Evolutionary conservation across 2,329 filamentous ascomycete genomes (phyloP), one percentile per base, ranked within the genome.

Genomic region (Hawksworthiomyces lignivorus): DNA sequence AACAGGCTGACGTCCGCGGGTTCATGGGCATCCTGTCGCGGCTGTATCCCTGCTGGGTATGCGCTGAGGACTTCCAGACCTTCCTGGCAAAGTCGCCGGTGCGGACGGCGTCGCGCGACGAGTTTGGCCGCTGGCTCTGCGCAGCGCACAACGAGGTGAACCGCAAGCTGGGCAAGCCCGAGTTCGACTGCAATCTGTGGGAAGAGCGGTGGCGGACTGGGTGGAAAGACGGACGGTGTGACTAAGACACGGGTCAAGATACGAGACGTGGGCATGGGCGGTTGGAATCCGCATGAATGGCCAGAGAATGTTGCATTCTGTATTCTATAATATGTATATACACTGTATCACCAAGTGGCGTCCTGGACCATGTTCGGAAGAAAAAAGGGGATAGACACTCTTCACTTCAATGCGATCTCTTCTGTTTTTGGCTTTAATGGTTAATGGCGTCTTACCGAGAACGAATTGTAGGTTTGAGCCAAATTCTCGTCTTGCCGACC

Each of bases 1-100:
- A 95, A 53, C 87, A 96, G 59, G 66, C 68, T 22, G 84, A 96
- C 53, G 82, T 94, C 52, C 70, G 72, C 43, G 72, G 77, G 39
- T 97, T 98, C 64, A 72, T 98, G 53, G 67, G 69, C 19, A 70
- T 88, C 3, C 94, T 98, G 60, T 81, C 85, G 20, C 84, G 83
- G 52, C 64, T 97, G 17, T 98, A 98, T 58, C 92, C 92, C 4
- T 98, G 92, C 69, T 95, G 89, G 87, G 77, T 84, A 4, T 98
- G 92, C 62, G 92, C 89, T 26, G 84, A 90, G 47, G 90, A 97
- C 58, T 96, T 98, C 61, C 83, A 83, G 60, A 61, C 60, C 1
- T 97, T 90, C 73, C 82, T 97, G 68, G 71, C 69, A 48, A 73
- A 74, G 48, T 84, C 89, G 50, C 75, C 77, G 56, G 80, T 90